Evolutionary conservation across 139 green algal genomes (phyloP), one percentile per base, ranked within the genome.

Genomic region (Tetraselmis striata): DNA sequence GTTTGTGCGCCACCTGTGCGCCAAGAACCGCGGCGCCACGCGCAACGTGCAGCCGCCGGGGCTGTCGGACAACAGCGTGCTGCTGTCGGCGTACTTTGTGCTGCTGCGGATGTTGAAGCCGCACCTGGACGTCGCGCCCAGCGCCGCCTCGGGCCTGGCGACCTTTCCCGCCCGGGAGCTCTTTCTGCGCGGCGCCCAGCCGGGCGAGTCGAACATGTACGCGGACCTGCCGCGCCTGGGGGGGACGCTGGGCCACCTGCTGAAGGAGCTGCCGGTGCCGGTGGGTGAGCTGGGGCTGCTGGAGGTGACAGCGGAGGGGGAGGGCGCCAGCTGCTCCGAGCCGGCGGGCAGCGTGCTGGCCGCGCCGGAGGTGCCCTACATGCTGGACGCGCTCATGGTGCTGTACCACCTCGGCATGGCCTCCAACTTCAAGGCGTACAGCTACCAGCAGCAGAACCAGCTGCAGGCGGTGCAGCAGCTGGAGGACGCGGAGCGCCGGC

Each of bases 321-420:
- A 74, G 11, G 84, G 84, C 32, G 27, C 45, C 2, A 83, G 83
- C 74, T 31, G 25, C 23, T 79, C 78, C 27, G 31, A 29, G 1
- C 30, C 31, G 23, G 87, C 85, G 0, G 87, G 87, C 76, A 77
- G 74, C n/a, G 29, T 88, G 59, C 83, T 79, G 23, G 76, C 88
- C 31, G 76, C 92, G 29, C 28, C 31, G 1, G 67, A 84, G 1
- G 79, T 85, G 67, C 81, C 82, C 75, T 88, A 90, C 85, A 87
- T 97, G 83, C 32, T 94, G 24, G 85, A 95, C 79, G 77, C 82
- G 11, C 82, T 92, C 29, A 76, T 97, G 75, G 77, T 93, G 77
- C 85, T 98, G 82, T 97, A 96, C 88, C 84, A 90, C 79, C 74
- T 96, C 80, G 88, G 90, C 29, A 85, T 92, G 28, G 89, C 82